Evolutionary conservation across 306 rosid species (phyloP).

Genomic region (Quercus gilva): DNA sequence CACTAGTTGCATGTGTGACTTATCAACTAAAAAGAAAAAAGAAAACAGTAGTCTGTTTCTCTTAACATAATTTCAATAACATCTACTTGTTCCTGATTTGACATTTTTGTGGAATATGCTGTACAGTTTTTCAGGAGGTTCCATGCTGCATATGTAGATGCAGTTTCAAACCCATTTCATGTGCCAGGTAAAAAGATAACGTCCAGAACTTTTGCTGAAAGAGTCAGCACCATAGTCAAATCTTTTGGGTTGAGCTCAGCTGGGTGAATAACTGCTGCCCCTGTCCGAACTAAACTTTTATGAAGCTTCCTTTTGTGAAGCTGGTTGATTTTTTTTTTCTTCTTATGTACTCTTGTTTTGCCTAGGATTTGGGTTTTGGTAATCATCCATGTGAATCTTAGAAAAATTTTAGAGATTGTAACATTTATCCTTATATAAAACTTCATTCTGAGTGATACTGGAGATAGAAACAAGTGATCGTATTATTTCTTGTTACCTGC

Average conservation of each 20-base stretch:
- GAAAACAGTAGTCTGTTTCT: neutral
- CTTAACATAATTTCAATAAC: neutral
- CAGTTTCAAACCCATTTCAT: conserved; percentile 91
- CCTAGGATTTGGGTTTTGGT: neutral
- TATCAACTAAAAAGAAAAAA: too few relatives aligned
- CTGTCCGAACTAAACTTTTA: neutral
- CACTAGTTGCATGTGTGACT: too few relatives aligned
- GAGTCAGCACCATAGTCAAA: conserved; percentile 88
- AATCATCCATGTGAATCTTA: neutral
- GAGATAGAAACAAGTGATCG: neutral
- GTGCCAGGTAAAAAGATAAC: conserved; percentile 94
- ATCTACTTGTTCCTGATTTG: conserved; percentile 18
- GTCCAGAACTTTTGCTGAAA: conserved; percentile 81
- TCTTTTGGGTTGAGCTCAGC: conserved; percentile 78
- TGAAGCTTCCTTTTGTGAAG: neutral
- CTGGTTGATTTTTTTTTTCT: neutral
- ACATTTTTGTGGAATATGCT: conserved; percentile 13
- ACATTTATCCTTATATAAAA: neutral
- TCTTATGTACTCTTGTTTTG: neutral
- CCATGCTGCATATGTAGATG: conserved; percentile 87
- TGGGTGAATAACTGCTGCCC: conserved; percentile 34
- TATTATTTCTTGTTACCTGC: neutral
- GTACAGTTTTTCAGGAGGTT: conserved; percentile 82
- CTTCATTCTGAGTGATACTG: neutral
- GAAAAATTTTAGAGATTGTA: neutral